Base-by-base conservation (phyloP, 495 filamentous ascomycete genomes). In the Jackrogersella minutella region DNA sequence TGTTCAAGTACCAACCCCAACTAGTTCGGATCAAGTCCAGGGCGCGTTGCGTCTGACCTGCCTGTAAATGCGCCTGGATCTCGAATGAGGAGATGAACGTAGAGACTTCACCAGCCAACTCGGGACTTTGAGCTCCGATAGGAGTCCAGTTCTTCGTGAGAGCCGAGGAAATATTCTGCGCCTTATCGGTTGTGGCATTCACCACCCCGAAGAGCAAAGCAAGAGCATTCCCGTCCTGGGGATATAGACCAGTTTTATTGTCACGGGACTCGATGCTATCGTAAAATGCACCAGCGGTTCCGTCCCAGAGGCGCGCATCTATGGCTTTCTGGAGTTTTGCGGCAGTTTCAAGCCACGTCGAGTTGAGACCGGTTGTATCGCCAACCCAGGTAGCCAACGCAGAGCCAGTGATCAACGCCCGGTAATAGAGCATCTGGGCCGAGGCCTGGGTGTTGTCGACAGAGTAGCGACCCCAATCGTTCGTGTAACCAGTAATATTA, bases 71-170 rank as follows among this genome's bases (percentile, higher is more conserved):
- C 13, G 82, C 85, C 71, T 87, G 83, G 24, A 91, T 80, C 64
- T 91, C 87, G 61, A 90, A 86, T 10, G 82, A 82, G 2, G 84
- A 84, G 60, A 88, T 87, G 73, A 90, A 90, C 0, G 87, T 83
- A 9, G 83, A 87, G 43, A 91, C 80, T 57, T 87, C 86, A 14
- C 84, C 82, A 2, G 80, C 79, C 5, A 88, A 76, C 63, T 90
- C 87, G 1, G 84, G 82, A 13, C 83, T 76, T 0, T 82, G 81
- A 10, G 87, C 82, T 33, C 88, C 88, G 41, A 86, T 84, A 6
- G 85, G 81, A 0, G 79, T 84, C 85, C 86, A 87, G 64, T 86
- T 84, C 21, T 80, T 58, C 19, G 76, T 74, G 1, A 87, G 77
- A 43, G 75, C 77, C 6, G 77, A 62, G 6, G 82, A 85, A 50